Conservation (phyloP, 441 rosid genomes). For the Heliophila coronopifolia region DNA sequence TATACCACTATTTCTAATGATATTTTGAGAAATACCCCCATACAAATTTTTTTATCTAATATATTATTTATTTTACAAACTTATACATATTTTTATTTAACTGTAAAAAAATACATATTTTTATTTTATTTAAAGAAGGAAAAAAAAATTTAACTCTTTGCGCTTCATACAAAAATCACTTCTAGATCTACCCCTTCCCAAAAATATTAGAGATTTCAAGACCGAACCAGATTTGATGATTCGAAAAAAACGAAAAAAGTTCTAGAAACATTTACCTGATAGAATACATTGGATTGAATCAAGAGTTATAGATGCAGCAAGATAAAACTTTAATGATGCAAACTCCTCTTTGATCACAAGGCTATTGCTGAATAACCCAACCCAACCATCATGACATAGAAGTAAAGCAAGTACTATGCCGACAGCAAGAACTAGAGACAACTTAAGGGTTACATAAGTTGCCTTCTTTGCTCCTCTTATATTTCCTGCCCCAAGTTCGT, state of each 20-base stretch:
- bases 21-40: too few species aligned
- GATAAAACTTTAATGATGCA: slow-evolving; percentile 48
- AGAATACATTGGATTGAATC: slow-evolving; percentile 63
- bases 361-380: slow-evolving; percentile 50
- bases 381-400: slow-evolving; percentile 56
- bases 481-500: slow-evolving; percentile 65
- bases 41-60: too few species aligned
- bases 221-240: too few species aligned
- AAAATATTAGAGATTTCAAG: too few species aligned
- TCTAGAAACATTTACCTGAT: slow-evolving; percentile 38
- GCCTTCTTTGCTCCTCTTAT: slow-evolving; percentile 52
- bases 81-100: too few species aligned
- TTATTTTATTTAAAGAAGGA: too few species aligned
- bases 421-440: slow-evolving; percentile 47
- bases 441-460: slow-evolving; percentile 43
- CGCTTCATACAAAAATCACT: too few species aligned
- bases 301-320: slow-evolving; percentile 43
- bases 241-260: not conserved
- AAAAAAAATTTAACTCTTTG: too few species aligned
- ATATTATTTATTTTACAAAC: too few species aligned
- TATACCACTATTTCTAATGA: too few species aligned
- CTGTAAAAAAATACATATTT: too few species aligned
- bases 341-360: slow-evolving; percentile 33
- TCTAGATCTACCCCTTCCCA: too few species aligned
- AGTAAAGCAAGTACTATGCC: slow-evolving; percentile 35